A percentile compares a stretch with the other conserved stretches of the same genome.
Conservation (phyloP, 2,329 filamentous ascomycete species). For the Aureobasidium melanogenum region DNA sequence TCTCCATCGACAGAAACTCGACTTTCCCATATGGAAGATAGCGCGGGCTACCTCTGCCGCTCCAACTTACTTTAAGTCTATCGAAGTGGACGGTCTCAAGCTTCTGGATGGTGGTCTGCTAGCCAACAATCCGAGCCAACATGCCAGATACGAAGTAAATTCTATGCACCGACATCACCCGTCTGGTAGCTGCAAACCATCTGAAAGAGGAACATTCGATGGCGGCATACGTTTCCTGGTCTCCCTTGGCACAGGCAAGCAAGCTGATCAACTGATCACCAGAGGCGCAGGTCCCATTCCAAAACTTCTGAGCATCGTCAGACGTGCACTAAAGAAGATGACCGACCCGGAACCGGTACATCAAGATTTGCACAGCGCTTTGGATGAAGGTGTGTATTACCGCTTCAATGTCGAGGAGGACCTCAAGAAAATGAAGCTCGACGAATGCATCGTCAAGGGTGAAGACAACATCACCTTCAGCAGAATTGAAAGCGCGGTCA, state of each 20-base stretch:
- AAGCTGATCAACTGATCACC: not conserved
- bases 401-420: conserved; percentile 7
- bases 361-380: not conserved
- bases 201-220: not conserved
- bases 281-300: not conserved
- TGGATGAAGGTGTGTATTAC: not conserved
- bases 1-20: not conserved
- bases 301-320: not conserved
- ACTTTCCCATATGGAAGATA: conserved; percentile 19
- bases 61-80: conserved; percentile 24
- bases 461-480: not conserved
- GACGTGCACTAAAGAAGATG: not conserved
- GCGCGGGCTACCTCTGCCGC: conserved; percentile 26
- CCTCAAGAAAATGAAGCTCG: conserved; percentile 1
- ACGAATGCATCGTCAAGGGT: not conserved
- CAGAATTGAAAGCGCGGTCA: not conserved
- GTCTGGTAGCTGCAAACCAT: not conserved
- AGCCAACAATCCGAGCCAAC: conserved; percentile 37
- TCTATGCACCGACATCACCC: conserved; percentile 7
- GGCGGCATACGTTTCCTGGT: conserved; percentile 7
- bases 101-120: conserved; percentile 33
- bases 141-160: conserved; percentile 31
- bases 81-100: conserved; percentile 27
- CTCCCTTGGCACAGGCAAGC: conserved; percentile 6
- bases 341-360: conserved; percentile 3